These are phyloP conservation scores for Nakaseomyces kungkrabaensis DNA, from an alignment of 1,139 yeast genomes.

Conservation along the genomic window DNA sequence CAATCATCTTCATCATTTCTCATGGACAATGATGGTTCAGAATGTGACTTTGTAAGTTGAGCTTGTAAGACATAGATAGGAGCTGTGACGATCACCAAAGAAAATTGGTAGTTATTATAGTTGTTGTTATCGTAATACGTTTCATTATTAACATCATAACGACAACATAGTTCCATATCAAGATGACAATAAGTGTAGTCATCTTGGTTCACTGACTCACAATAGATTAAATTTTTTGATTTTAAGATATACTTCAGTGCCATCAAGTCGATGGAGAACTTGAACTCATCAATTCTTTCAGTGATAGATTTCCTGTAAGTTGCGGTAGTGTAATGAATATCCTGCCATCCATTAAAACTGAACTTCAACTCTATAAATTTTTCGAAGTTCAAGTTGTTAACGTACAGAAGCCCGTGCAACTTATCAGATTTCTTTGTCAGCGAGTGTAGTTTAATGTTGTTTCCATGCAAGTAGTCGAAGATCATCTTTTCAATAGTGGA, in stretches of 20 bases:
- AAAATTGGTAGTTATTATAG: constrained; percentile 19
- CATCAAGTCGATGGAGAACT: constrained; percentile 22
- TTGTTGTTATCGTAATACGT: constrained; percentile 29
- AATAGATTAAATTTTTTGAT: constrained; percentile 16
- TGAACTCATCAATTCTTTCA: constrained; percentile 22
- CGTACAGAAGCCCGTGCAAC: constrained; percentile 20
- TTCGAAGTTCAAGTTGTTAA: constrained; percentile 25
- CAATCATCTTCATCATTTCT: neutral
- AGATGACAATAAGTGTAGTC: constrained; percentile 7
- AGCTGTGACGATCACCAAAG: constrained; percentile 2
- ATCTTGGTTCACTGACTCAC: constrained; percentile 4
- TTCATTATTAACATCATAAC: constrained; percentile 27
- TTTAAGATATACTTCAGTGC: constrained; percentile 27
- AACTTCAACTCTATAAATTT: constrained; percentile 26
- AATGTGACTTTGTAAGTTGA: neutral
- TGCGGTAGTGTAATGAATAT: constrained; percentile 26
- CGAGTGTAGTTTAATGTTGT: constrained; percentile 23
- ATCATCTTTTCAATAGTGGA: constrained; percentile 11
- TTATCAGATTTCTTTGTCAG: constrained; percentile 12
- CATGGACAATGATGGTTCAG: neutral
- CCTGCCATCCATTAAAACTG: constrained; percentile 26
- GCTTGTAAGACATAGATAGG: neutral
- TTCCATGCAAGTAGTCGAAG: constrained; percentile 15
- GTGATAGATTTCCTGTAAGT: constrained; percentile 19
- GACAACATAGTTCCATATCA: constrained; percentile 24